A percentile compares a stretch with the other conserved stretches of the same genome.
Evolutionary conservation across 2,329 filamentous ascomycete species (phyloP).

Genomic region (Dryadomyces quercivorus): DNA sequence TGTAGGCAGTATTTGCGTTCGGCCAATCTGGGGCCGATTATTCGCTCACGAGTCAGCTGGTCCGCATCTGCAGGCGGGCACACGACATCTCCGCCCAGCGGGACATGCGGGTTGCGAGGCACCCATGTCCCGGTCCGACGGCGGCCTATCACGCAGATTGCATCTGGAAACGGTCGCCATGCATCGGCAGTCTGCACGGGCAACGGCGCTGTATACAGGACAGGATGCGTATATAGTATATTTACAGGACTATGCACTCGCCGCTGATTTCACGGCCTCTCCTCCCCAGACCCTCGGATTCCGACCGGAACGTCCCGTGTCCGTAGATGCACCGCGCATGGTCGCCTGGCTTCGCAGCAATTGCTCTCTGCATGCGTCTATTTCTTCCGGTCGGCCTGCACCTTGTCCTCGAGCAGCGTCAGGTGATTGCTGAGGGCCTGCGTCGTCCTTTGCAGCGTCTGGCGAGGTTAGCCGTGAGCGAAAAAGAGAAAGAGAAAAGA

Average conservation of each 20-base stretch:
- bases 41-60: background rate
- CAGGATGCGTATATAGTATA: too few relatives aligned
- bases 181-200: too few relatives aligned
- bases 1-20: background rate
- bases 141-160: too few relatives aligned
- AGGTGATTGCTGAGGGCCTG: slow-evolving; percentile 79
- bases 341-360: background rate
- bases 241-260: too few relatives aligned
- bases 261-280: too few relatives aligned
- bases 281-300: too few relatives aligned
- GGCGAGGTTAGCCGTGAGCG: slow-evolving; percentile 2
- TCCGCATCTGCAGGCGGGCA: background rate
- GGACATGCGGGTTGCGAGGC: too few relatives aligned
- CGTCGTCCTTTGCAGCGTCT: slow-evolving; percentile 82
- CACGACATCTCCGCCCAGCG: background rate
- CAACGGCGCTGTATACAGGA: too few relatives aligned
- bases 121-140: too few relatives aligned
- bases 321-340: background rate
- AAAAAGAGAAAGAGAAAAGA: too few relatives aligned
- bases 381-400: slow-evolving; percentile 55
- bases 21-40: background rate
- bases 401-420: slow-evolving; percentile 67
- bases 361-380: slow-evolving; percentile 24
- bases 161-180: too few relatives aligned
- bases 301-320: background rate